phyloP scores from a whole-genome alignment of 139 green algal genomes.

The Raphidocelis subcapitata region DNA sequence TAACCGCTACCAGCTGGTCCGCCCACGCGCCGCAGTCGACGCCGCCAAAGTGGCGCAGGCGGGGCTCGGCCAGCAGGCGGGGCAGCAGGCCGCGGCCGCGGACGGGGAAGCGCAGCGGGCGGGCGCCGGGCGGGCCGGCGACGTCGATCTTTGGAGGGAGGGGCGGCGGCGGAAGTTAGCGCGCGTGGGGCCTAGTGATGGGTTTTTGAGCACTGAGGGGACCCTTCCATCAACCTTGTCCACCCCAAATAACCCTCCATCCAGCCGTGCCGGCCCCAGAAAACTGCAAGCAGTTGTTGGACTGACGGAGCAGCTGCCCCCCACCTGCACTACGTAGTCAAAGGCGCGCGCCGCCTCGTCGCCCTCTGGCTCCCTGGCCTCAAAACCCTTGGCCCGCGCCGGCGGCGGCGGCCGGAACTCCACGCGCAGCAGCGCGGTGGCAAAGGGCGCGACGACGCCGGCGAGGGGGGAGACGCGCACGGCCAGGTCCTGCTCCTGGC shows the following conservation, averaged over 20 bases:
- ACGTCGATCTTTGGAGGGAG: no score
- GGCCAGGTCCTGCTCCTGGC: background rate
- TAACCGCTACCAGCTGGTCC: constrained; percentile 43
- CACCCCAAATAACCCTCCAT: no score
- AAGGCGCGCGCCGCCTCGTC: background rate
- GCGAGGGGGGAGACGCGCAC: constrained; percentile 4
- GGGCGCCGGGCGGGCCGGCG: no score
- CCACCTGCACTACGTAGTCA: constrained; percentile 6
- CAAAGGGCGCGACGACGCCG: constrained; percentile 12
- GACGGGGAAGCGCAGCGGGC: no score
- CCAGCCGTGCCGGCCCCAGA: no score
- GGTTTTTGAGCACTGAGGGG: no score
- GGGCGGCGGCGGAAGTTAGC: no score
- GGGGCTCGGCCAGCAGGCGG: background rate
- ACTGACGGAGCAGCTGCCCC: background rate
- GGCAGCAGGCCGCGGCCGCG: no score
- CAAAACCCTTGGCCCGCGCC: background rate
- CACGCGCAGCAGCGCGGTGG: background rate
- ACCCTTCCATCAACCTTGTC: no score
- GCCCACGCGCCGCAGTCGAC: constrained; percentile 37
- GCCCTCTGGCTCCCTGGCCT: background rate
- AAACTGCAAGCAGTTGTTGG: no score
- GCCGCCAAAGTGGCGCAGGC: constrained; percentile 38
- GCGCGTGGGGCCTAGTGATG: no score
- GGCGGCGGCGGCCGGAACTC: constrained; percentile 7